These are phyloP conservation scores for Penicillium sp. DNA, from an alignment of 2,329 filamentous ascomycete genomes.

Conservation along the genomic window DNA sequence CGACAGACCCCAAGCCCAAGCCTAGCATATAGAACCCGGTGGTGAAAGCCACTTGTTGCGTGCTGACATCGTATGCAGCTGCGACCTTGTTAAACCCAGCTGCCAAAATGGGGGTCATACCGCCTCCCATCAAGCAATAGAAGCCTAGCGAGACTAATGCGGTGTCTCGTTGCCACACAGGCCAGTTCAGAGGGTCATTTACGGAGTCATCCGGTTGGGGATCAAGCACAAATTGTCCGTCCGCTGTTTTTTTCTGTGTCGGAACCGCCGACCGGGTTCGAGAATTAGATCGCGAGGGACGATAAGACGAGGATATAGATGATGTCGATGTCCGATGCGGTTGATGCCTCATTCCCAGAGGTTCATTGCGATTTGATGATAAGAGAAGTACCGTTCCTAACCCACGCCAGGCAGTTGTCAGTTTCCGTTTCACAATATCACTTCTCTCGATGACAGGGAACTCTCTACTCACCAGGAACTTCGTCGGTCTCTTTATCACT, in stretches of 20 bases:
- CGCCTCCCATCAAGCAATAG: conserved; percentile 90
- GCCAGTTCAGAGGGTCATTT: conserved; percentile 95
- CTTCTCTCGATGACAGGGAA: background rate
- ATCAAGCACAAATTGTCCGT: conserved; percentile 82
- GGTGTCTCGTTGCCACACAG: conserved; percentile 72
- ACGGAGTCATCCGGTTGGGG: conserved; percentile 87
- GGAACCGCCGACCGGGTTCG: conserved; percentile 32
- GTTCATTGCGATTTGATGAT: conserved; percentile 62
- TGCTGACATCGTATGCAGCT: conserved; percentile 62
- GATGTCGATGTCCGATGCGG: conserved; percentile 60
- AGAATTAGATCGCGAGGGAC: conserved; percentile 42
- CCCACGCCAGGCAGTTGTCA: background rate
- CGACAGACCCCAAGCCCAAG: conserved; percentile 76
- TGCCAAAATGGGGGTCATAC: conserved; percentile 85
- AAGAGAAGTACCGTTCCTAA: conserved; percentile 63
- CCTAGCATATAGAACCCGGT: conserved; percentile 95
- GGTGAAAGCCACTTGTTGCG: conserved; percentile 76
- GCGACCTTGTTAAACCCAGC: conserved; percentile 86
- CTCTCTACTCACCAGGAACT: conserved; percentile 67
- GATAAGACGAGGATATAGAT: conserved; percentile 50
- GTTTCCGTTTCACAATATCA: background rate
- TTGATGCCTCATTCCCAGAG: conserved; percentile 62
- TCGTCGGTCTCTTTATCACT: conserved; percentile 79
- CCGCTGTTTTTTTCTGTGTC: conserved; percentile 70
- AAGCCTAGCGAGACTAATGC: conserved; percentile 81